Percentiles rank a stretch among this genome's conserved stretches.
phyloP scores from a whole-genome alignment of 192 early-diverging fungal genomes.

The Backusella sp. region DNA sequence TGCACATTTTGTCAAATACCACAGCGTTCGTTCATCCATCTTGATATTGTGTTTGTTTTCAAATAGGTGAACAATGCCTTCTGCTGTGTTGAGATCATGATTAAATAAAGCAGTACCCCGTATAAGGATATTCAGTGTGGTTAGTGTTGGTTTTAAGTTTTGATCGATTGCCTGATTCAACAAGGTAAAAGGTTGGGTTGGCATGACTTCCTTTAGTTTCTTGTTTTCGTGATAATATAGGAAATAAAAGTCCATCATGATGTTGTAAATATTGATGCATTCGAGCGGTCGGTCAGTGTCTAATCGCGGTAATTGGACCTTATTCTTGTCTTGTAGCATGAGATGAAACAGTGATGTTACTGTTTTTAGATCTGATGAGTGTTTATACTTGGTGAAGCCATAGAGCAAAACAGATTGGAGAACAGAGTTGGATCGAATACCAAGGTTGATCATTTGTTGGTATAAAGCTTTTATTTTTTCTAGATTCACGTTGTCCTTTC shows the following conservation, averaged over 20 bases:
- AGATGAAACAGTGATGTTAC: slow-evolving; percentile 12
- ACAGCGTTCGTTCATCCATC: slow-evolving; percentile 26
- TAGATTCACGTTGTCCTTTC: background rate
- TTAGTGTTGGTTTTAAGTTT: background rate
- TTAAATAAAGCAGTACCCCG: slow-evolving; percentile 27
- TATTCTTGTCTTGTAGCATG: background rate
- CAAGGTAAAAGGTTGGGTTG: slow-evolving; percentile 12
- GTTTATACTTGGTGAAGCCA: slow-evolving; percentile 20
- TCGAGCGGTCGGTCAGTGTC: background rate
- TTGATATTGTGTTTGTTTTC: background rate
- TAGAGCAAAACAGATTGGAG: slow-evolving; percentile 24
- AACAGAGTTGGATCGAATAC: slow-evolving; percentile 6
- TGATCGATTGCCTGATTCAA: slow-evolving; percentile 11
- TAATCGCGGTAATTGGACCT: background rate
- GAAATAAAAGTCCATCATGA: slow-evolving; percentile 34
- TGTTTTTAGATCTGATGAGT: background rate
- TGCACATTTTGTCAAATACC: slow-evolving; percentile 24
- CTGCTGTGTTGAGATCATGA: slow-evolving; percentile 20
- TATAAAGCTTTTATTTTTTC: slow-evolving; percentile 2
- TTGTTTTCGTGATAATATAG: slow-evolving; percentile 14
- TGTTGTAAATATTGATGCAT: slow-evolving; percentile 19
- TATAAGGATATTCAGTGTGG: slow-evolving; percentile 31
- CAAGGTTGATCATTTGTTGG: slow-evolving; percentile 9
- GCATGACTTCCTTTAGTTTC: background rate
- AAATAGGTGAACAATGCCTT: slow-evolving; percentile 19